Conservation (phyloP, 192 early-diverging fungal genomes). For the Rhizophagus clarus region DNA sequence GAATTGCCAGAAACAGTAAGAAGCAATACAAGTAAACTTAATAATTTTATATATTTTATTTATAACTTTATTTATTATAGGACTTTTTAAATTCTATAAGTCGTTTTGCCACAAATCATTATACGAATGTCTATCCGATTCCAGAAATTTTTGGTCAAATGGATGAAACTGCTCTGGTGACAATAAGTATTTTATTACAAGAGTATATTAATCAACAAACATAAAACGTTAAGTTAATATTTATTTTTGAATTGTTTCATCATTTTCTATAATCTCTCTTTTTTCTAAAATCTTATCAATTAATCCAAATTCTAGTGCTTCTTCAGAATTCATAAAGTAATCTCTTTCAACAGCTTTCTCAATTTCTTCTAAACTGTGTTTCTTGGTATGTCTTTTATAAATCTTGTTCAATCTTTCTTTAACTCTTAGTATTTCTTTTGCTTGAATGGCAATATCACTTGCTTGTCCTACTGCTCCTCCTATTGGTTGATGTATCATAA, state of each 20-base stretch:
- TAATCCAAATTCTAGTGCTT: constrained; percentile 88
- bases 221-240: not conserved
- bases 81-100: not conserved
- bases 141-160: constrained; percentile 6
- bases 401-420: constrained; percentile 82
- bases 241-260: not conserved
- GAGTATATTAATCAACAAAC: not conserved
- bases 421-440: constrained; percentile 89
- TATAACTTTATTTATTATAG: not conserved
- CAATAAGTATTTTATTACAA: not conserved
- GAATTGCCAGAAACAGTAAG: not conserved
- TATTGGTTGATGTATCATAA: constrained; percentile 99
- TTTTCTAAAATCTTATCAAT: constrained; percentile 89
- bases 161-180: constrained; percentile 2
- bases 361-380: constrained; percentile 76
- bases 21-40: not conserved
- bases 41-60: not conserved
- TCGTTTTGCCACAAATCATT: not conserved
- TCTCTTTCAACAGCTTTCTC: constrained; percentile 93
- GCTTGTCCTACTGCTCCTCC: constrained; percentile 95
- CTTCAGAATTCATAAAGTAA: constrained; percentile 90
- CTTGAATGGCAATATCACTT: constrained; percentile 96
- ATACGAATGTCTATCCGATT: not conserved
- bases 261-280: constrained; percentile 36
- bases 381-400: constrained; percentile 84